These are phyloP conservation scores for Huntiella decipiens DNA, from an alignment of 2,329 filamentous ascomycete species.

Conservation along the genomic window DNA sequence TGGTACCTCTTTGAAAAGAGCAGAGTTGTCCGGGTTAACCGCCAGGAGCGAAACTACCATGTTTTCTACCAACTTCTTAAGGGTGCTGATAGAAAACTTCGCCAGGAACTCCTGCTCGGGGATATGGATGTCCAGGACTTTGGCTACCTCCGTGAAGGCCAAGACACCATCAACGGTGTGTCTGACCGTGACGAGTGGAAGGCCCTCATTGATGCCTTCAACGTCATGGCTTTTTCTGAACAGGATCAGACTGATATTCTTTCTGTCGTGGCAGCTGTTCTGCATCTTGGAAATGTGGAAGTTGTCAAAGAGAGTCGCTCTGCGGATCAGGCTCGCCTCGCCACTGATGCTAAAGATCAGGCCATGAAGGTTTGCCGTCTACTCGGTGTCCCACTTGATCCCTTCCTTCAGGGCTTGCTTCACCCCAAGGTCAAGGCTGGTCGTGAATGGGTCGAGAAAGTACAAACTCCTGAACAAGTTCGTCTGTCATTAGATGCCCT, in stretches of 20 bases:
- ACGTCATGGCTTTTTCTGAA: slow-evolving; percentile 80
- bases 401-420: slow-evolving; percentile 72
- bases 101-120: slow-evolving; percentile 57
- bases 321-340: slow-evolving; percentile 73
- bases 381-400: slow-evolving; percentile 65
- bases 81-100: slow-evolving; percentile 57
- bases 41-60: slow-evolving; percentile 87
- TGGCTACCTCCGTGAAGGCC: slow-evolving; percentile 75
- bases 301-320: slow-evolving; percentile 81
- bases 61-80: slow-evolving; percentile 90
- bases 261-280: slow-evolving; percentile 70
- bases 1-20: slow-evolving; percentile 98
- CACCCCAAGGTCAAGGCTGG: slow-evolving; percentile 92
- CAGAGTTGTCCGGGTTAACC: slow-evolving; percentile 76
- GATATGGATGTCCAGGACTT: slow-evolving; percentile 69
- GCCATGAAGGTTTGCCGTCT: slow-evolving; percentile 65
- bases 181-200: slow-evolving; percentile 88
- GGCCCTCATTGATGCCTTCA: slow-evolving; percentile 73
- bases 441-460: slow-evolving; percentile 95
- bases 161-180: slow-evolving; percentile 77
- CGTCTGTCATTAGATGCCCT: slow-evolving; percentile 76
- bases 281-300: slow-evolving; percentile 82
- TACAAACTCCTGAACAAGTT: slow-evolving; percentile 92
- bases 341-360: slow-evolving; percentile 53
- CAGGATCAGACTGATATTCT: slow-evolving; percentile 70